phyloP scores from a whole-genome alignment of 2,329 filamentous ascomycete genomes.

The Paraconiothyrium sp. region DNA sequence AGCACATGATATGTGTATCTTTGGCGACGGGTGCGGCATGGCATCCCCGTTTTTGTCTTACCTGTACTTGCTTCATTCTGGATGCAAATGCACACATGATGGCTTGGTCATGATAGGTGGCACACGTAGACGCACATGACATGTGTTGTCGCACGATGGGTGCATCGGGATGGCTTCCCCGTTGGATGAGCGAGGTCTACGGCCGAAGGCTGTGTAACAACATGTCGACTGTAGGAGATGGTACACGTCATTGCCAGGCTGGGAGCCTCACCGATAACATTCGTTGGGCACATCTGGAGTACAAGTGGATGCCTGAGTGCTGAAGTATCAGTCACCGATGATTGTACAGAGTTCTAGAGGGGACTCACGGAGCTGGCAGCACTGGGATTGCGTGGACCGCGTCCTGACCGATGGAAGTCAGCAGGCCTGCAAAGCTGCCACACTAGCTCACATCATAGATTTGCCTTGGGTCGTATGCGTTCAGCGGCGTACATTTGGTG shows the following conservation, averaged over 20 bases:
- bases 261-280: neutral
- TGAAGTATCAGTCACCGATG: neutral
- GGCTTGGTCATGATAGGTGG: no score
- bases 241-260: conserved; percentile 7
- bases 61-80: neutral
- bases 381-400: conserved; percentile 12
- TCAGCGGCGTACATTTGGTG: conserved; percentile 2
- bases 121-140: neutral
- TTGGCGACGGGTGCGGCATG: no score
- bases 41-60: neutral
- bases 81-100: neutral
- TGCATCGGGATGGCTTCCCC: conserved; percentile 6
- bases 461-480: neutral
- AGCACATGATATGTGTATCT: no score
- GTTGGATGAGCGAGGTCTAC: neutral
- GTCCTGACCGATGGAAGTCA: conserved; percentile 12
- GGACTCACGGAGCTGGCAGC: neutral
- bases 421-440: conserved; percentile 2
- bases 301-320: no score
- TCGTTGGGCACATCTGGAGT: no score
- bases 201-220: neutral
- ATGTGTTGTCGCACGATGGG: neutral
- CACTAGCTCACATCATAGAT: conserved; percentile 6
- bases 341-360: neutral
- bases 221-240: neutral